Conservation (phyloP, 2,329 filamentous ascomycete genomes). For the Fusarium tjaetaba region DNA sequence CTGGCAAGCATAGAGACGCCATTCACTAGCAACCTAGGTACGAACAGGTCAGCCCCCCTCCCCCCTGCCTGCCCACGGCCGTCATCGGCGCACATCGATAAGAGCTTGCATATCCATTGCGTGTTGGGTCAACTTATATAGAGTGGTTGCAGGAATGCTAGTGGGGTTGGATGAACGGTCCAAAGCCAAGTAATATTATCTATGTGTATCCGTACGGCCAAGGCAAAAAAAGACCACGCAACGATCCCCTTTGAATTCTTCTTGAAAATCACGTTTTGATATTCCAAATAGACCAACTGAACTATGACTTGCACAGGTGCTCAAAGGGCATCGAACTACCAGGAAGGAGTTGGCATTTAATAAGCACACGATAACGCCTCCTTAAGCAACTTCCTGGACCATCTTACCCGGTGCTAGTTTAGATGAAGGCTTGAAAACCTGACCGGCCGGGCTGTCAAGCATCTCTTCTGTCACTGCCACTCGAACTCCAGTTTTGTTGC, state of each 20-base stretch:
- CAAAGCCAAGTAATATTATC: slow-evolving; percentile 1
- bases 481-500: slow-evolving; percentile 69
- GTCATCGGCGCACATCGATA: neutral
- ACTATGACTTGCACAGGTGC: neutral
- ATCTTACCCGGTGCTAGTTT: slow-evolving; percentile 56
- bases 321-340: neutral
- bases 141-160: neutral
- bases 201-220: neutral
- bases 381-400: slow-evolving; percentile 63
- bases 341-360: neutral
- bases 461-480: slow-evolving; percentile 76
- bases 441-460: slow-evolving; percentile 69
- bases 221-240: slow-evolving; percentile 1
- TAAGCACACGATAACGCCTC: neutral
- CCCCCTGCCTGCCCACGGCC: neutral
- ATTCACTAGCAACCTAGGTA: neutral
- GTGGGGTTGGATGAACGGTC: neutral
- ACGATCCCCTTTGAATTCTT: neutral
- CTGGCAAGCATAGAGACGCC: neutral
- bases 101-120: neutral
- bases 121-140: neutral
- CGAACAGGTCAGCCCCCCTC: neutral
- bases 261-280: neutral
- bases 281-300: neutral
- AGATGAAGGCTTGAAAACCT: slow-evolving; percentile 59